Evolutionary conservation across 2,329 filamentous ascomycete species (phyloP), one percentile per base, ranked within the genome.

Genomic region (Macroventuria anomochaeta): DNA sequence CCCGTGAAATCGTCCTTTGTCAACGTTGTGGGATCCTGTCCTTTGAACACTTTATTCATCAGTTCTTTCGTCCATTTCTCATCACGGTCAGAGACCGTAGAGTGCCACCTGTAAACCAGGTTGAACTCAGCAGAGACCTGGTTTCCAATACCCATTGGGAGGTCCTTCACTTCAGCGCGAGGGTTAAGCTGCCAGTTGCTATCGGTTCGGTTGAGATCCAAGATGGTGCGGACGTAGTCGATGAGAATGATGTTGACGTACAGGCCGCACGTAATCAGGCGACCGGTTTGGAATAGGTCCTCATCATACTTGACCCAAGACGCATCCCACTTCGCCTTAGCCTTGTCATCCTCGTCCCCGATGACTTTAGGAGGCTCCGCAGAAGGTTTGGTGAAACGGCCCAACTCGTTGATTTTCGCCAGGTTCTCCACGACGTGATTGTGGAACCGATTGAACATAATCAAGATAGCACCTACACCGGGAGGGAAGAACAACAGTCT

Each of bases 51-150:
- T 3, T 62, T 57, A n/a, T 74, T 66, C 65, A 68, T 74, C 38
- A 77, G 53, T 17, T 87, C 79, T 62, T 91, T 82, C 18, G 91
- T 88, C 90, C 91, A 96, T 61, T 86, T 81, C 67, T 95, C 91
- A 65, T 96, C 91, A 58, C 84, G 86, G 53, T 85, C 83, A 31
- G 82, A 83, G 63, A 95, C 89, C 62, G 88, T 87, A 3, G 90
- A 91, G 77, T 96, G 91, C 90, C 91, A 96, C 59, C 91, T 83
- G 73, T 96, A 96, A 62, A 89, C 88, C 8, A 96, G 81, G 69
- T 95, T 96, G 80, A 96, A 96, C 76, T 96, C 91, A 3, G 89
- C 90, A 0, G 90, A 93, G 5, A 93, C 90, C 60, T 89, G 86
- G 66, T 95, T 96, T 43, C 91, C 91, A 0, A 89, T 85, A 34